Evolutionary conservation across 352 stramenopile species (phyloP).

Genomic region (Pythium chondricola): DNA sequence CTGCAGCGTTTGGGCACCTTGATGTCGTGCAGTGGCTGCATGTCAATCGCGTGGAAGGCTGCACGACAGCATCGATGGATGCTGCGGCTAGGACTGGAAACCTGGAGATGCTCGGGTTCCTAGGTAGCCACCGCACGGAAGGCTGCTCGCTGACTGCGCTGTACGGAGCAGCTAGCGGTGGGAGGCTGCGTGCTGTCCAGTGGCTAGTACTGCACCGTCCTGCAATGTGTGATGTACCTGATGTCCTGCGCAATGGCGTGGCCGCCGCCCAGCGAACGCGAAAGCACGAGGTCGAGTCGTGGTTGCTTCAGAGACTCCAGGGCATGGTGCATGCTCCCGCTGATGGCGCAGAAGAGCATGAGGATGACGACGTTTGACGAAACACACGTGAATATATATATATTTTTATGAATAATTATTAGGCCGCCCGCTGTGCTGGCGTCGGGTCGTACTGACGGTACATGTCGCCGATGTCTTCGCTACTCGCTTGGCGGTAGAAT

Average conservation of each 20-base stretch:
- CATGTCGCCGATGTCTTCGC: not conserved
- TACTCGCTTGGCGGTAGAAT: not conserved
- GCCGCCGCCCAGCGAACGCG: not conserved
- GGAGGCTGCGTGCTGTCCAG: slow-evolving; percentile 1
- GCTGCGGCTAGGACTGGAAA: slow-evolving; percentile 8
- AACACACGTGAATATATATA: too few relatives aligned
- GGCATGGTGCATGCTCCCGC: not conserved
- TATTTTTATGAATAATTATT: too few relatives aligned
- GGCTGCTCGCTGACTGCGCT: slow-evolving; percentile 11
- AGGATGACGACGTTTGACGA: not conserved
- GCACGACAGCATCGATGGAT: slow-evolving; percentile 15
- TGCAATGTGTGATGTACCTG: not conserved
- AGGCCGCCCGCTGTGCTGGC: too few relatives aligned
- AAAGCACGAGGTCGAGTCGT: not conserved
- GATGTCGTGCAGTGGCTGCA: slow-evolving; percentile 19
- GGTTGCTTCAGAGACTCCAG: not conserved
- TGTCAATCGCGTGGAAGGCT: slow-evolving; percentile 14
- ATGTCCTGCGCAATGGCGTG: not conserved
- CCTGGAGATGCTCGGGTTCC: slow-evolving; percentile 12
- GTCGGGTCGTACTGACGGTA: too few relatives aligned
- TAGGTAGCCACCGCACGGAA: slow-evolving; percentile 8
- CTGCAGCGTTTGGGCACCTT: slow-evolving; percentile 15
- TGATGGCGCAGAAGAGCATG: not conserved
- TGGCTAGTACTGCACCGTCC: slow-evolving; percentile 5
- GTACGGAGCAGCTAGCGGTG: not conserved